Conservation (phyloP, 805 yeast species). For the Ogataea henricii region DNA sequence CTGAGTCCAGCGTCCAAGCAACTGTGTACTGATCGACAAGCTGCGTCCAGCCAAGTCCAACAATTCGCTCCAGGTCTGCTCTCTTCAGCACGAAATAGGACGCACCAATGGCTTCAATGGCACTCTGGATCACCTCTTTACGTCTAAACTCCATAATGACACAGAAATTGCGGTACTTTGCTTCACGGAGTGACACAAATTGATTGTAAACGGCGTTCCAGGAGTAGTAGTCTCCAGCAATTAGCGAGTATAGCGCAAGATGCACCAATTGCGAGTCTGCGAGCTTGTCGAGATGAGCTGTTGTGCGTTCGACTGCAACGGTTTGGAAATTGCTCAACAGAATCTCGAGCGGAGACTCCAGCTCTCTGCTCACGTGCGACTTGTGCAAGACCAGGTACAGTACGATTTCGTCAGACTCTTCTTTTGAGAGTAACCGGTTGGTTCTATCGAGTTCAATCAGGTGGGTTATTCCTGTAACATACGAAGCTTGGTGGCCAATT, state of each 20-base stretch:
- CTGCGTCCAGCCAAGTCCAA: conserved; percentile 34
- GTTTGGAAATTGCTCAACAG: conserved; percentile 16
- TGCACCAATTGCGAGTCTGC: conserved; percentile 10
- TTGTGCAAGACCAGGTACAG: conserved; percentile 47
- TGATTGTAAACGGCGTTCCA: conserved; percentile 35
- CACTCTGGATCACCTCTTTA: conserved; percentile 33
- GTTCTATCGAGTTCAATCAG: conserved; percentile 35
- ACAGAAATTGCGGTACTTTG: conserved; percentile 8
- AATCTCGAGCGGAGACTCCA: conserved; percentile 35
- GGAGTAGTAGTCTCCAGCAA: conserved; percentile 34
- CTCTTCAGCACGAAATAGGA: conserved; percentile 43
- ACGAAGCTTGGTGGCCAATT: conserved; percentile 53
- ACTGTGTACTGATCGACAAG: conserved; percentile 28
- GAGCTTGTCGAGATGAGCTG: not conserved
- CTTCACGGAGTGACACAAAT: conserved; percentile 10
- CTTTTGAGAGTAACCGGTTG: conserved; percentile 24
- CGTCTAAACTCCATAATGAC: conserved; percentile 48
- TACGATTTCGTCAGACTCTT: conserved; percentile 43
- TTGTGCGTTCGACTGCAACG: not conserved
- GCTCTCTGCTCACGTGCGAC: conserved; percentile 41
- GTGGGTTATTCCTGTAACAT: conserved; percentile 52
- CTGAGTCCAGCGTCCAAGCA: conserved; percentile 38
- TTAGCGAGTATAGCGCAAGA: conserved; percentile 27
- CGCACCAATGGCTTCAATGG: conserved; percentile 36
- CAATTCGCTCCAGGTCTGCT: conserved; percentile 30